These are phyloP conservation scores for Sugiyamaella pinicola DNA, from an alignment of 1,139 yeast species.

Conservation along the genomic window DNA sequence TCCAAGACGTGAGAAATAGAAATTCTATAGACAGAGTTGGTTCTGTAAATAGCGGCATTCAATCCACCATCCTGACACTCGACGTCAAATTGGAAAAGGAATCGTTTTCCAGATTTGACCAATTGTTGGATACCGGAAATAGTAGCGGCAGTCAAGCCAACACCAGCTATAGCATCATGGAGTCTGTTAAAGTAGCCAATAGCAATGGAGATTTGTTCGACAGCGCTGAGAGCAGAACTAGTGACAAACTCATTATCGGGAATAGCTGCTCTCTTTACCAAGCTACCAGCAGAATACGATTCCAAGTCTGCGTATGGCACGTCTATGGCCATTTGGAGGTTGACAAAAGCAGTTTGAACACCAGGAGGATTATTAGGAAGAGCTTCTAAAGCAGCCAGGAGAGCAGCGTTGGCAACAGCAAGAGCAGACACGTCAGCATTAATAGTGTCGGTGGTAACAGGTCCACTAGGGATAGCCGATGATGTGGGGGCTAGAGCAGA, in stretches of 20 bases:
- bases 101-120: slow-evolving; percentile 3
- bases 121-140: slow-evolving; percentile 5
- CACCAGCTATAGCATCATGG: slow-evolving; percentile 1
- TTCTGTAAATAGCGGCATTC: slow-evolving; percentile 16
- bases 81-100: slow-evolving; percentile 12
- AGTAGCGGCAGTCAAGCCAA: slow-evolving; percentile 2
- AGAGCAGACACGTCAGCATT: slow-evolving; percentile 11
- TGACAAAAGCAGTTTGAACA: slow-evolving; percentile 14
- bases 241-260: slow-evolving; percentile 9
- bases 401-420: neutral
- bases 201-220: slow-evolving; percentile 10
- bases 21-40: slow-evolving; percentile 16
- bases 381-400: slow-evolving; percentile 8
- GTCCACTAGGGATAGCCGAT: slow-evolving; percentile 7
- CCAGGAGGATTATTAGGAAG: slow-evolving; percentile 5
- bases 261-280: slow-evolving; percentile 13
- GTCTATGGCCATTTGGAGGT: slow-evolving; percentile 4
- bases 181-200: slow-evolving; percentile 7
- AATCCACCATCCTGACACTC: slow-evolving; percentile 14
- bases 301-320: slow-evolving; percentile 9
- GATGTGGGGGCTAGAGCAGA: slow-evolving; percentile 16
- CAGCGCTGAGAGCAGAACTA: slow-evolving; percentile 12
- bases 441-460: slow-evolving; percentile 11
- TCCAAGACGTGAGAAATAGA: slow-evolving; percentile 6
- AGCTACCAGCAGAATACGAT: slow-evolving; percentile 2